phyloP scores from a whole-genome alignment of 345 rosid species.

The Syzygium aqueum region DNA sequence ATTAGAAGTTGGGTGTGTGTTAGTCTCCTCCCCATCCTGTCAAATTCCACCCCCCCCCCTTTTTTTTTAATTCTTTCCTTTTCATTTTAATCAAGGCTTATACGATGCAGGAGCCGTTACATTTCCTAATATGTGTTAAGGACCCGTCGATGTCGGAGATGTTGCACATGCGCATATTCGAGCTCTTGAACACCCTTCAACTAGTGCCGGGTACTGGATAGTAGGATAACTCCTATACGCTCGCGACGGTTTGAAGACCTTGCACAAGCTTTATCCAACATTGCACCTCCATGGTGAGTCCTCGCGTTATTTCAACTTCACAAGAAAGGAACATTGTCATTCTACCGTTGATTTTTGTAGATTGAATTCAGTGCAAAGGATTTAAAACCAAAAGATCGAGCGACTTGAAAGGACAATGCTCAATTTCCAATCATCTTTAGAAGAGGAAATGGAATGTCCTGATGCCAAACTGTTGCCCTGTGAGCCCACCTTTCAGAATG shows the following conservation, averaged over 20 bases:
- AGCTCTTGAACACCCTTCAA: constrained; percentile 5
- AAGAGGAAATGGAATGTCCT: no score
- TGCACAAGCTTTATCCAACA: not conserved
- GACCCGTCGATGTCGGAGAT: constrained; percentile 9
- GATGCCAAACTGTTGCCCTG: no score
- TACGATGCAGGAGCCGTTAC: constrained; percentile 1
- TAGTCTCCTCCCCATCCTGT: not conserved
- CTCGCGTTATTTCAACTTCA: no score
- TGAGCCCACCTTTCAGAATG: no score
- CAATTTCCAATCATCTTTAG: no score
- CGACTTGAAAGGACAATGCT: no score
- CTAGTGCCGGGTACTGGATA: constrained; percentile 5
- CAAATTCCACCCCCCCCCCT: not conserved
- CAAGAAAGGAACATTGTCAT: no score
- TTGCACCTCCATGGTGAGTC: constrained; percentile 3
- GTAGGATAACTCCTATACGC: not conserved
- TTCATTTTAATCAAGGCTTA: constrained; percentile 12
- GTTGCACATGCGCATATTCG: constrained; percentile 1
- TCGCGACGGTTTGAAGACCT: not conserved
- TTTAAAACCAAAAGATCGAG: no score
- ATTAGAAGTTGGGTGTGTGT: not conserved
- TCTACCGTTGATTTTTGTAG: no score
- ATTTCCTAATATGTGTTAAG: not conserved
- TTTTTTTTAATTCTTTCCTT: not conserved
- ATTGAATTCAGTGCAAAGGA: no score